These are phyloP conservation scores for Amoebophrya sp. DNA, from an alignment of 169 alveolate species.

Conservation along the genomic window DNA sequence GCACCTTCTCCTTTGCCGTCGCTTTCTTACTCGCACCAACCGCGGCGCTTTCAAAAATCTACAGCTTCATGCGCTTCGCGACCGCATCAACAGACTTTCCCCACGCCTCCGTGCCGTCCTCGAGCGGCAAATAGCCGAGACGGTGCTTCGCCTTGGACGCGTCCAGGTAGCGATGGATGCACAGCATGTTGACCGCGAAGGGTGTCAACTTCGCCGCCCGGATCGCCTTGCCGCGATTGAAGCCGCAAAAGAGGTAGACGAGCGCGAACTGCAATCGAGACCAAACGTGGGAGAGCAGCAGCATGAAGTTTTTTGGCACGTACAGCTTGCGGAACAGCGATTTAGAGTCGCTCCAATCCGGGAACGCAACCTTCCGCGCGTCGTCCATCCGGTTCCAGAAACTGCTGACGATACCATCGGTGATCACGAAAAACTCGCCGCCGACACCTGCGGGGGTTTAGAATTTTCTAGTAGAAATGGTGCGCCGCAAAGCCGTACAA, in stretches of 20 bases:
- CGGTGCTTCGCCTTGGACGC: neutral
- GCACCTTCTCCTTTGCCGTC: no score
- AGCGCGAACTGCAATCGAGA: neutral
- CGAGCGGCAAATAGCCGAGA: neutral
- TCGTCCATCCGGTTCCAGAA: constrained; percentile 15
- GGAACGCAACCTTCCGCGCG: neutral
- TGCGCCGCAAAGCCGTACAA: no score
- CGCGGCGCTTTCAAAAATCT: no score
- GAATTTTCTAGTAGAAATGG: no score
- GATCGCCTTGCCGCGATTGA: neutral
- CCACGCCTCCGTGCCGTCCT: constrained; percentile 11
- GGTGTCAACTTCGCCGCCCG: neutral
- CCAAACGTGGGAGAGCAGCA: neutral
- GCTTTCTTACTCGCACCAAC: no score
- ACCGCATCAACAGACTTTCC: neutral
- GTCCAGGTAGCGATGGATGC: neutral
- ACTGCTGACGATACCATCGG: neutral
- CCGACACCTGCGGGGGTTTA: neutral
- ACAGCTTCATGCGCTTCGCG: neutral
- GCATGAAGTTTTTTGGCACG: neutral
- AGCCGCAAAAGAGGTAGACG: neutral
- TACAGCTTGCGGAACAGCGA: neutral
- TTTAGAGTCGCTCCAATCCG: neutral
- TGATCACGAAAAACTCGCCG: neutral
- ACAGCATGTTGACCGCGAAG: constrained; percentile 8